phyloP scores from a whole-genome alignment of 2,329 filamentous ascomycete species.

The Diplodia mutila region DNA sequence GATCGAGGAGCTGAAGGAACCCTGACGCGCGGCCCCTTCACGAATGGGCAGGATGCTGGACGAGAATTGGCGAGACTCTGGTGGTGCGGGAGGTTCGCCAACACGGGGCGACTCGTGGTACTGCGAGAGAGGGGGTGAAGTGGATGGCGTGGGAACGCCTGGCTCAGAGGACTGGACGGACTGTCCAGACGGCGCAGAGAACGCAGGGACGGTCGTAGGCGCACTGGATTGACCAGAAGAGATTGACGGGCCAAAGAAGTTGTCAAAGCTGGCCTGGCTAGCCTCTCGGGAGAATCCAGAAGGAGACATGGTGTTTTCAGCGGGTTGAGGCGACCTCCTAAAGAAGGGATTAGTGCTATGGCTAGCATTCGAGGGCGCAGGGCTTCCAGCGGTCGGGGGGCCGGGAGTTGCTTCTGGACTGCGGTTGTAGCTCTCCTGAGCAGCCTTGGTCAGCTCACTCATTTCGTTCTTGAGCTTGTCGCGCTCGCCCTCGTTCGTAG shows the following conservation, averaged over 20 bases:
- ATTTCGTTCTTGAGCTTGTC: constrained; percentile 85
- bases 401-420: constrained; percentile 41
- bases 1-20: constrained; percentile 76
- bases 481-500: constrained; percentile 83
- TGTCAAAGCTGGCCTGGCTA: constrained; percentile 66
- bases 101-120: constrained; percentile 59
- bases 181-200: constrained; percentile 46
- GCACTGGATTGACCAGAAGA: constrained; percentile 49
- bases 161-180: constrained; percentile 52
- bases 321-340: constrained; percentile 60
- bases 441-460: constrained; percentile 67
- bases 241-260: constrained; percentile 77
- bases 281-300: constrained; percentile 51
- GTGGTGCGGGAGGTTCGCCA: constrained; percentile 65
- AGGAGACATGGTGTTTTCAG: constrained; percentile 56
- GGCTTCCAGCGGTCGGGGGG: constrained; percentile 62
- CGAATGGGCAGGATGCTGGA: constrained; percentile 75
- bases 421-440: constrained; percentile 53
- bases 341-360: constrained; percentile 93
- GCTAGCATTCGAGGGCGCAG: constrained; percentile 64
- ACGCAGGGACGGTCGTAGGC: constrained; percentile 42
- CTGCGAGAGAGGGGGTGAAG: constrained; percentile 62
- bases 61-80: constrained; percentile 76
- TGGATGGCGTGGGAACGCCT: constrained; percentile 63
- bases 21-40: constrained; percentile 58